phyloP scores from a whole-genome alignment of 2,329 filamentous ascomycete species.

The Ophiostoma sp. region DNA sequence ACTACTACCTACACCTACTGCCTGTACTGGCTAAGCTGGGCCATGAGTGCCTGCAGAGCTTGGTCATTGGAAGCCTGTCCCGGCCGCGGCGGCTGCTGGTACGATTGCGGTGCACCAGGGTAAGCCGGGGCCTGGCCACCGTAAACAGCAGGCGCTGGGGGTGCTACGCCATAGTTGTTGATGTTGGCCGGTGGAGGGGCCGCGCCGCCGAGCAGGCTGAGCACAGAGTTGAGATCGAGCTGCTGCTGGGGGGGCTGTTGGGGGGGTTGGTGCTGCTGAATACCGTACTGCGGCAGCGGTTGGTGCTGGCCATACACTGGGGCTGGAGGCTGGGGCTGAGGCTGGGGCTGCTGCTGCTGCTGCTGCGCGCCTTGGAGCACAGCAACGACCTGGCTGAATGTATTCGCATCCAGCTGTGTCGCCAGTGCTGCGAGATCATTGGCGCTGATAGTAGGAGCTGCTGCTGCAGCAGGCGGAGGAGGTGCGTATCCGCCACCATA shows the following conservation, averaged over 20 bases:
- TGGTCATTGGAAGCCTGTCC: constrained; percentile 37
- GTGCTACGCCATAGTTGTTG: constrained; percentile 17
- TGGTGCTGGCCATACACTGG: background rate
- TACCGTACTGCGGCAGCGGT: background rate
- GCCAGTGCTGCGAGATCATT: constrained; percentile 28
- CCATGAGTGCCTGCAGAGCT: constrained; percentile 68
- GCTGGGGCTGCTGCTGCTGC: background rate
- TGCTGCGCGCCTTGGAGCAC: constrained; percentile 32
- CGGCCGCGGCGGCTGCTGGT: constrained; percentile 25
- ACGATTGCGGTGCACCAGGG: background rate
- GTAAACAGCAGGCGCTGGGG: background rate
- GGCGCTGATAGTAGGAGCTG: constrained; percentile 17
- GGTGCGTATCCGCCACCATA: background rate
- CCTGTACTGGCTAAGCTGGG: constrained; percentile 61
- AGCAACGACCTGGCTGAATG: constrained; percentile 36
- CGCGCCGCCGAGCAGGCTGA: constrained; percentile 38
- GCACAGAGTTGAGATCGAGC: constrained; percentile 45
- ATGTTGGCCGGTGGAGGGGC: background rate
- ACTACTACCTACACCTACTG: constrained; percentile 37
- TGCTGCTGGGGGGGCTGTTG: background rate
- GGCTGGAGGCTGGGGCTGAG: background rate
- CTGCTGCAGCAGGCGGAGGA: constrained; percentile 18
- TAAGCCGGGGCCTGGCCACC: background rate
- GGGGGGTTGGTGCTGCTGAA: background rate
- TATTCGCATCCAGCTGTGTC: constrained; percentile 33